A percentile compares a stretch with the other conserved stretches of the same genome.
phyloP scores from a whole-genome alignment of 164 flowering plant species.

The Platanus orientalis region DNA sequence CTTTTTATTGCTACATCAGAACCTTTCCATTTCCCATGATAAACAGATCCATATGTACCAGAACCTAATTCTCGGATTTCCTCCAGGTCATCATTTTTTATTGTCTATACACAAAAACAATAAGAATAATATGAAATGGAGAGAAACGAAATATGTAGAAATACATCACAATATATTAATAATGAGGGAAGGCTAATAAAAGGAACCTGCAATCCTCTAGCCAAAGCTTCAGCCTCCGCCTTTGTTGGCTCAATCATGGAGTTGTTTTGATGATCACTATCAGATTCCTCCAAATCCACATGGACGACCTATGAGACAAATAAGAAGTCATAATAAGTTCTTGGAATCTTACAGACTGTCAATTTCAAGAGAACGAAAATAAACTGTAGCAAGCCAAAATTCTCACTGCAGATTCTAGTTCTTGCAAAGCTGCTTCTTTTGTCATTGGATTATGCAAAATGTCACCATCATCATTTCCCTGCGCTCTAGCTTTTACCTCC shows the following conservation, averaged over 20 bases:
- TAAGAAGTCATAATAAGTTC: neutral
- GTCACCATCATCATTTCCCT: conserved; percentile 26
- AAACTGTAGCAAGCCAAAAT: neutral
- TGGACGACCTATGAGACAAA: conserved; percentile 36
- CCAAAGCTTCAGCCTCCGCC: conserved; percentile 94
- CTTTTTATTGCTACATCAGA: conserved; percentile 98
- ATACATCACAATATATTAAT: neutral
- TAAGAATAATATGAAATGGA: neutral
- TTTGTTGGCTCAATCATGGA: conserved; percentile 84
- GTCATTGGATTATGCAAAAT: conserved; percentile 8
- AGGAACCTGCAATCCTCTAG: conserved; percentile 82
- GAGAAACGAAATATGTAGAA: neutral
- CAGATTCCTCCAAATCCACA: conserved; percentile 57
- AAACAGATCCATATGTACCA: conserved; percentile 97
- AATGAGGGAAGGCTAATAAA: neutral
- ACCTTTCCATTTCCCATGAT: conserved; percentile 98
- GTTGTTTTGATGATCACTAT: conserved; percentile 40
- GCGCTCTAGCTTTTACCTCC: conserved; percentile 49
- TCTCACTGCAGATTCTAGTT: conserved; percentile 50
- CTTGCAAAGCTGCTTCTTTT: conserved; percentile 33
- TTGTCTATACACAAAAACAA: conserved; percentile 45
- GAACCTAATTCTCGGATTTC: conserved; percentile 90
- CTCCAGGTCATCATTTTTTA: conserved; percentile 88
- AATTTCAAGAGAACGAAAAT: neutral
- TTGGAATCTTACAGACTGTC: neutral